Percentiles rank a stretch among this genome's conserved stretches.
These are phyloP conservation scores for Magnaporthiopsis incrustans DNA, from an alignment of 2,329 filamentous ascomycete species.

Conservation along the genomic window DNA sequence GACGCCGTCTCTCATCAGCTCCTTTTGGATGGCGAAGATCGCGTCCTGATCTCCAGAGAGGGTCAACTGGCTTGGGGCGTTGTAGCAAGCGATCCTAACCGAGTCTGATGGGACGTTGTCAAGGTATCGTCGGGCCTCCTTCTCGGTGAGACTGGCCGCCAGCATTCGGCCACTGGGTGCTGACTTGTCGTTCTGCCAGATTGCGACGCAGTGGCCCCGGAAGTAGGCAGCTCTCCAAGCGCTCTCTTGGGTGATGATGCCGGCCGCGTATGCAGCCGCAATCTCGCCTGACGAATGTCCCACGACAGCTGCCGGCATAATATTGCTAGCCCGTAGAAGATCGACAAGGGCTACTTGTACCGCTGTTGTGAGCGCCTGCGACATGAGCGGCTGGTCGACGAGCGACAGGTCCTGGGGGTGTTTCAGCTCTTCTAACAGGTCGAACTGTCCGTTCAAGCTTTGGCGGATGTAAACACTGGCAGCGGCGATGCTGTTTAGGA, in stretches of 20 bases:
- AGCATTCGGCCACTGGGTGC: conserved; percentile 35
- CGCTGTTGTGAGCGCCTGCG: conserved; percentile 23
- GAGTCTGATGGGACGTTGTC: conserved; percentile 14
- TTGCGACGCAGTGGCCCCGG: conserved; percentile 22
- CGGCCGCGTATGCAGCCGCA: conserved; percentile 26
- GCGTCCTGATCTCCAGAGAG: conserved; percentile 20
- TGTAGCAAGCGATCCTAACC: conserved; percentile 23
- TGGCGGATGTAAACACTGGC: conserved; percentile 21
- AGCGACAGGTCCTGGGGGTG: conserved; percentile 8
- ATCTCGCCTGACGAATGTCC: conserved; percentile 31
- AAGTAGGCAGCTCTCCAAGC: conserved; percentile 26
- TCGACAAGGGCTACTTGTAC: conserved; percentile 28
- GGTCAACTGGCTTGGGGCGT: conserved; percentile 27
- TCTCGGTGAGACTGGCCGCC: conserved; percentile 30
- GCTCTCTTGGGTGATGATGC: conserved; percentile 17
- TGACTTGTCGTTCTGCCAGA: conserved; percentile 12
- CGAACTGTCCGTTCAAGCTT: conserved; percentile 16
- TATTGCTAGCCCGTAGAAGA: conserved; percentile 19
- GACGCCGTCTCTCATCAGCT: conserved; percentile 8
- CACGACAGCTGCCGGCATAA: conserved; percentile 20
- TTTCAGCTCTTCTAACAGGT: conserved; percentile 15
- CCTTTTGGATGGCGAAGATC: conserved; percentile 9
- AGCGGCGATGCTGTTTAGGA: conserved; percentile 19
- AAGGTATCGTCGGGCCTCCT: conserved; percentile 24
- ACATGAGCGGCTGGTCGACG: conserved; percentile 20